Evolutionary conservation across 352 stramenopile species (phyloP), one percentile per base, ranked within the genome.

Genomic region (Phytophthora brassicae): DNA sequence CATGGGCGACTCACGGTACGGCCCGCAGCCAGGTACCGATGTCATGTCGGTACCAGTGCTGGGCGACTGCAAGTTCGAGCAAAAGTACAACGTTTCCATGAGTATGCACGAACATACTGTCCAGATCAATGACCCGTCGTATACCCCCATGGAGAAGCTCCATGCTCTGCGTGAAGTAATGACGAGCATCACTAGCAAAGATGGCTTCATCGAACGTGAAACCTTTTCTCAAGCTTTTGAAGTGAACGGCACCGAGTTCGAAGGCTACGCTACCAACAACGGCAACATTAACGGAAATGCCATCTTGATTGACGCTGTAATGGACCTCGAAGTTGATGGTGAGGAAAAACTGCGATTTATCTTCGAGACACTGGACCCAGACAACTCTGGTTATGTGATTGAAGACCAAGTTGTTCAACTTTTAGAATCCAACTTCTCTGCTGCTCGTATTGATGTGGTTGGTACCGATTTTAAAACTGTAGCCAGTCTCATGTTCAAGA

Each of bases 331-430:
- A 43, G 80, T 94, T 3, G 77, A 66, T 39, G 79, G 63, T 2
- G 80, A 94, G 42, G 81, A 90, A 38, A 94, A 92, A 48, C 71
- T 94, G 35, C 78, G 68, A 23, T 92, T 92, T 58, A 94, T 94
- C 56, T 94, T 94, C 41, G 83, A 94, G 43, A 91, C 83, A 29
- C 69, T 94, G 6, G 85, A 94, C 56, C 65, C 69, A 0, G 69
- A 85, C 46, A 71, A 74, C 33, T 59, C 63, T 6, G 80, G 80
- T 14, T 77, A 63, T 46, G 76, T 94, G 44, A 82, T 80, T 6
- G 63, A 80, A 52, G 71, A 81, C 23, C 85, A 92, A 59, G 72
- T 92, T 38, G 73, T 81, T 22, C 59, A 80, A 53, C 67, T 94
- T 31, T 57, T 94, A 6, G 72, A 79, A 35, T 76, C 77, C 24